Base-by-base conservation (phyloP, 352 stramenopile genomes). In the Phytopythium ostracodes region DNA sequence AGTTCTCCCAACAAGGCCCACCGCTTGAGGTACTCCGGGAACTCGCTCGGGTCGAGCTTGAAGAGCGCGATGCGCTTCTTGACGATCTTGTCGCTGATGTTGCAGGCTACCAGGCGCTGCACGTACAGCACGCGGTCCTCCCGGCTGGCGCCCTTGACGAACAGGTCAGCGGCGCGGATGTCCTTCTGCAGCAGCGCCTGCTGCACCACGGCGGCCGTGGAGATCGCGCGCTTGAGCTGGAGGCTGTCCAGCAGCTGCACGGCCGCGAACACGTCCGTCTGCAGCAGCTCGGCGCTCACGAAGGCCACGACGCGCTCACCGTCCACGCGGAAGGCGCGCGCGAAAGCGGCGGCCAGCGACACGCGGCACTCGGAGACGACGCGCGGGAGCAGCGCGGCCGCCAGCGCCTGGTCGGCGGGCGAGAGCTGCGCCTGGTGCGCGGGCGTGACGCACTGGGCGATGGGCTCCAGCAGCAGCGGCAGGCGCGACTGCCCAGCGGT, bases 61-160 rank as follows among this genome's bases (percentile, higher is more conserved):
- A 92, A 91, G 14, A 74, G 69, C 42, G 64, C 68, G 17, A 94
- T 64, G 20, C 82, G 71, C 64, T 89, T 89, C 63, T 88, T 88
- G 65, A 92, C 79, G 42, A 88, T 54, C 66, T 92, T 91, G 67
- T 91, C 79, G 12, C 72, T 56, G 10, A 77, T 57, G 36, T 77
- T 67, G 47, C 50, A 17, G 35, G 78, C 58, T 14, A 93, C 73
- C 20, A 94, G 63, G 59, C 76, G 68, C 44, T 84, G 69, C 27
- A 93, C 64, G 51, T 78, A 88, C 42, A 64, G 11, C 11, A 68
- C 51, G 62, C 91, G 84, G 4, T 73, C 71, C 20, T 65, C 60
- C 10, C 51, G 40, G 22, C 76, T 60, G 53, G 31, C 35, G 22
- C 64, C 60, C 22, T 73, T 68, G 31, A 87, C 79, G 60, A 87